Evolutionary conservation across 176 grass and related monocot species (phyloP), one percentile per base, ranked within the genome.

Genomic region (Carex scoparia): DNA sequence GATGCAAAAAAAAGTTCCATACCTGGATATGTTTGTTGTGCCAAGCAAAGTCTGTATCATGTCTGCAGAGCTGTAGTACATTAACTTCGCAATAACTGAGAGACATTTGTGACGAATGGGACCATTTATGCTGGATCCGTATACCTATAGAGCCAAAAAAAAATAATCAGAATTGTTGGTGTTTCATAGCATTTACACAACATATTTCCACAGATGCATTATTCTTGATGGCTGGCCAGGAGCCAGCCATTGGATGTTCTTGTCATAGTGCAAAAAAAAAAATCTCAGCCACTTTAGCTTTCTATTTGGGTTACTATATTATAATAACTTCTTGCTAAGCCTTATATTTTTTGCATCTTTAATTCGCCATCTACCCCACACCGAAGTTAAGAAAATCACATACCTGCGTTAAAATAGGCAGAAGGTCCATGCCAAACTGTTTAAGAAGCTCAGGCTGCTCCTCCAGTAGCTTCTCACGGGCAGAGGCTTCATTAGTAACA

Each of bases 21-120:
- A 97, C 94, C 94, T 97, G 72, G 94, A 92, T 83, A 97, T 92
- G 87, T 97, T 97, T 79, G 94, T 91, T 66, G 88, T 85, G 79
- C 83, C 67, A 87, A 94, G 85, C 60, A 97, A 86, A 86, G 60
- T 82, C 69, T 92, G 84, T n/a, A 97, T 94, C 90, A 94, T 94
- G 72, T 97, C 92, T 30, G 94, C 90, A 59, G 94, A 91, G 54
- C 94, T 89, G 80, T 89, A 97, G 74, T 92, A 86, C 94, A 97
- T 97, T 85, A 97, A 60, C 65, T 97, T 97, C 2, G 82, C 94
- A 81, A 97, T 92, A 69, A 94, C 71, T 70, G 94, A 90, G 46
- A 97, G 79, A 80, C 92, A 94, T 61, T 89, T 97, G 62, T 97
- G 90, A 65, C 94, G 94, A 65, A 97, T 85, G 66, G 90, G 85